Percentiles rank a stretch among this genome's conserved stretches.
Conservation (phyloP, 441 rosid species). For the Bruguiera hainesii region DNA sequence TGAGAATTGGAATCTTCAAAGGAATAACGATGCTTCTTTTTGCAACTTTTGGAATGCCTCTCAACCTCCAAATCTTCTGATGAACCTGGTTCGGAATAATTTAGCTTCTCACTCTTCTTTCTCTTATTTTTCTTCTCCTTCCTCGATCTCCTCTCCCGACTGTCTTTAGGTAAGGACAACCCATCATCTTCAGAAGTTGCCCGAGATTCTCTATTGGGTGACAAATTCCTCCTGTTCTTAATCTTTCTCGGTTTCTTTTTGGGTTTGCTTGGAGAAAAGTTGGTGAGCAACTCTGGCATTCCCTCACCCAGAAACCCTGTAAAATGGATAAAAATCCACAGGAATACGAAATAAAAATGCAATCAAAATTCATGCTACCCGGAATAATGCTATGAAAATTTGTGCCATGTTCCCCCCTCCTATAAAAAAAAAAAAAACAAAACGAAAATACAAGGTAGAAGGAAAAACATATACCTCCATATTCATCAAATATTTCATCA, state of each 20-base stretch:
- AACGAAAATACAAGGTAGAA: neutral
- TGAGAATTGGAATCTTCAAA: slow-evolving; percentile 28
- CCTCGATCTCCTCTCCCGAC: slow-evolving; percentile 38
- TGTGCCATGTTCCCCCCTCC: too few species aligned
- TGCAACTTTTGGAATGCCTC: slow-evolving; percentile 28
- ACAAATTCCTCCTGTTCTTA: slow-evolving; percentile 43
- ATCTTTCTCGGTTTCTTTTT: slow-evolving; percentile 45
- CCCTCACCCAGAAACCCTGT: slow-evolving; percentile 75
- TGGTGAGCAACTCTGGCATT: slow-evolving; percentile 61
- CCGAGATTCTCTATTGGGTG: slow-evolving; percentile 27
- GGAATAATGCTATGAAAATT: too few species aligned
- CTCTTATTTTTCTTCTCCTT: slow-evolving; percentile 32
- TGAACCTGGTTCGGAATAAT: slow-evolving; percentile 36
- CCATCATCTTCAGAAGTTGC: slow-evolving; percentile 27
- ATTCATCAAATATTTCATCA: slow-evolving; percentile 92
- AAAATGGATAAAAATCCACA: slow-evolving; percentile 15
- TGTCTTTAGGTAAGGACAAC: slow-evolving; percentile 38
- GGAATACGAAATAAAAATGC: neutral
- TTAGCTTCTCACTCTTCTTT: slow-evolving; percentile 32
- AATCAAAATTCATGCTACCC: slow-evolving; percentile 1
- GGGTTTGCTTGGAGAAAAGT: slow-evolving; percentile 40
- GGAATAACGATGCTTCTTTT: slow-evolving; percentile 30
- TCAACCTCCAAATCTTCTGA: slow-evolving; percentile 36
- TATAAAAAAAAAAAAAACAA: too few species aligned
- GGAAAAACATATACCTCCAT: slow-evolving; percentile 57